Evolutionary conservation across 257 asterid species (phyloP).

Genomic region (Solanum infundibuliforme): DNA sequence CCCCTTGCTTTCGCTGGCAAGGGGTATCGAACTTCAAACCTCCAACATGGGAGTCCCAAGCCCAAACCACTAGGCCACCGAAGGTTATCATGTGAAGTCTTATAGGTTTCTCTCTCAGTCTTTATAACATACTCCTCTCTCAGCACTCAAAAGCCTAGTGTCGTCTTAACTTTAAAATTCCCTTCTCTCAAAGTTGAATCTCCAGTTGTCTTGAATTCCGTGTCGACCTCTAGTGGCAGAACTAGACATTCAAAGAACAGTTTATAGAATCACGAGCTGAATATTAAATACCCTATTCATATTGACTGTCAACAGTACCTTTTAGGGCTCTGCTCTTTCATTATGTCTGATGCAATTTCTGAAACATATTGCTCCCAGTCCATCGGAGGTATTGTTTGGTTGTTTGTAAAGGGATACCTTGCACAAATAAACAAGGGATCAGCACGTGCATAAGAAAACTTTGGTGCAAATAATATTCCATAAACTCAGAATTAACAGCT

Average conservation of each 20-base stretch:
- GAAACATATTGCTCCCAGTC: constrained; percentile 97
- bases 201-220: neutral
- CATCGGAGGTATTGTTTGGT: constrained; percentile 78
- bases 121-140: neutral
- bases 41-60: neutral
- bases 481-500: neutral
- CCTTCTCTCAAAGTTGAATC: neutral
- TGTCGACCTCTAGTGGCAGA: neutral
- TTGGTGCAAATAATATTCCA: neutral
- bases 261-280: neutral
- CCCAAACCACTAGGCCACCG: neutral
- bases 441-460: neutral
- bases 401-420: constrained; percentile 80
- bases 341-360: constrained; percentile 79
- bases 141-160: neutral
- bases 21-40: neutral
- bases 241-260: neutral
- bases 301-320: constrained; percentile 34
- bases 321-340: constrained; percentile 96
- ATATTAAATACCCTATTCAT: neutral
- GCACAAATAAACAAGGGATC: constrained; percentile 1
- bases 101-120: neutral
- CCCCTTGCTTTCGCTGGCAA: neutral
- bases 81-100: neutral
- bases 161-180: neutral